Conservation (phyloP, 2,329 filamentous ascomycete genomes). For the Myotisia sp. region DNA sequence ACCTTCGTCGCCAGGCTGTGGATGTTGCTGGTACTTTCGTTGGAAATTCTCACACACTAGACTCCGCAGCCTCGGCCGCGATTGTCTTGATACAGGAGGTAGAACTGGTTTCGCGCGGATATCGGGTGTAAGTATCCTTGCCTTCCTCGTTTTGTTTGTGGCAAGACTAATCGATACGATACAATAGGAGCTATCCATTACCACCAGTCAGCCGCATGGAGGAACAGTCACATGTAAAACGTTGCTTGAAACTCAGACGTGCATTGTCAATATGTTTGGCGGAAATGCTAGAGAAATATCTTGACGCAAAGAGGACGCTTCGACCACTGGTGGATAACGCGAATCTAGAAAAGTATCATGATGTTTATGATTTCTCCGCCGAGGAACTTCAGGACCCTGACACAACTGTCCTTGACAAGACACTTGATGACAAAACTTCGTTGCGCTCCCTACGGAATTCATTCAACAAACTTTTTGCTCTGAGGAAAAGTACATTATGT, state of each 20-base stretch:
- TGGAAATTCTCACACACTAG: conserved; percentile 62
- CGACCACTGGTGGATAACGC: conserved; percentile 61
- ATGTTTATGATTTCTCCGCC: conserved; percentile 68
- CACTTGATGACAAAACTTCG: conserved; percentile 64
- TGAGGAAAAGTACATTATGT: conserved; percentile 75
- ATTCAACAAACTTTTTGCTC: conserved; percentile 63
- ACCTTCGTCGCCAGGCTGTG: conserved; percentile 60
- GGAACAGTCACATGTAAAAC: conserved; percentile 60
- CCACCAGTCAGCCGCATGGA: conserved; percentile 89
- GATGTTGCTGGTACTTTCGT: conserved; percentile 55
- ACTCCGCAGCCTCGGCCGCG: conserved; percentile 60
- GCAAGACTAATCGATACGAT: conserved; percentile 11
- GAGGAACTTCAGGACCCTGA: conserved; percentile 59
- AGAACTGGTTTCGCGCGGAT: conserved; percentile 84
- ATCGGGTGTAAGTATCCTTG: conserved; percentile 51
- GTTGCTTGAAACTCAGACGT: conserved; percentile 66
- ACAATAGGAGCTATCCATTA: conserved; percentile 61
- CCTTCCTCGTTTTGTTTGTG: neutral
- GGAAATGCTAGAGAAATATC: conserved; percentile 56
- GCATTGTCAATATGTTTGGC: conserved; percentile 57
- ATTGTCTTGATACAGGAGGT: conserved; percentile 81
- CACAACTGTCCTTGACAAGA: conserved; percentile 47
- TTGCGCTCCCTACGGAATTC: conserved; percentile 67
- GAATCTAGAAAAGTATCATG: conserved; percentile 82
- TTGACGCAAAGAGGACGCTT: conserved; percentile 53